A percentile compares a stretch with the other conserved stretches of the same genome.
phyloP scores from a whole-genome alignment of 2,329 filamentous ascomycete species.

The Lasiodiplodia sp. region DNA sequence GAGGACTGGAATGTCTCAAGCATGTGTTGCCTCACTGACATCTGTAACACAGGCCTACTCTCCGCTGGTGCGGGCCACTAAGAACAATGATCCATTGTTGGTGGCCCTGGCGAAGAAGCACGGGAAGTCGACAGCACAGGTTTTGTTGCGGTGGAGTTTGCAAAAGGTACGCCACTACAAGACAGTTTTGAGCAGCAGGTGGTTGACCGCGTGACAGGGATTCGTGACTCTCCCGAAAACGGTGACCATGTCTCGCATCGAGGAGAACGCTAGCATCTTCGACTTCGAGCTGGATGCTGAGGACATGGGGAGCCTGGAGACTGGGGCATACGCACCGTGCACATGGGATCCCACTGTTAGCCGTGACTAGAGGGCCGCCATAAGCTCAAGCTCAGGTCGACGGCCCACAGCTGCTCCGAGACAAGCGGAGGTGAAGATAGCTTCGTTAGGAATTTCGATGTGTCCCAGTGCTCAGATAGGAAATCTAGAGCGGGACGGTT shows the following conservation, averaged over 20 bases:
- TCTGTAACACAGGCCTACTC: constrained; percentile 49
- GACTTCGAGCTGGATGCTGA: constrained; percentile 66
- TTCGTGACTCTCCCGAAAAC: constrained; percentile 71
- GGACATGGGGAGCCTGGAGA: constrained; percentile 65
- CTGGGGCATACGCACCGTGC: constrained; percentile 63
- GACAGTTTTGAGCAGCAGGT: neutral
- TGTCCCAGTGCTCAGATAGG: neutral
- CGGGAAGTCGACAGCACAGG: constrained; percentile 64
- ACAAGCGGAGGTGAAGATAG: neutral
- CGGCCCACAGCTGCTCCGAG: neutral
- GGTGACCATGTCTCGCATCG: constrained; percentile 65
- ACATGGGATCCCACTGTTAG: constrained; percentile 65
- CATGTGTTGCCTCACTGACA: neutral
- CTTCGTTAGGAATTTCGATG: constrained; percentile 6
- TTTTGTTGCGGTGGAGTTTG: constrained; percentile 65
- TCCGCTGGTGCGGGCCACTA: constrained; percentile 53
- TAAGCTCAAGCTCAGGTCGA: constrained; percentile 2
- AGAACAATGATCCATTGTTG: constrained; percentile 62
- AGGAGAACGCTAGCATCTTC: constrained; percentile 66
- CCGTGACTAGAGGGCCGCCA: constrained; percentile 37
- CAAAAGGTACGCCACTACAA: constrained; percentile 56
- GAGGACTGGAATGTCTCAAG: constrained; percentile 2
- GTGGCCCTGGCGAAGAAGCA: constrained; percentile 62
- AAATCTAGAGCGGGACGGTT: neutral
- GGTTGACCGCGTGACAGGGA: constrained; percentile 49